Conservation (phyloP, 108 stramenopile genomes). For the Nitzschia inconspicua region DNA sequence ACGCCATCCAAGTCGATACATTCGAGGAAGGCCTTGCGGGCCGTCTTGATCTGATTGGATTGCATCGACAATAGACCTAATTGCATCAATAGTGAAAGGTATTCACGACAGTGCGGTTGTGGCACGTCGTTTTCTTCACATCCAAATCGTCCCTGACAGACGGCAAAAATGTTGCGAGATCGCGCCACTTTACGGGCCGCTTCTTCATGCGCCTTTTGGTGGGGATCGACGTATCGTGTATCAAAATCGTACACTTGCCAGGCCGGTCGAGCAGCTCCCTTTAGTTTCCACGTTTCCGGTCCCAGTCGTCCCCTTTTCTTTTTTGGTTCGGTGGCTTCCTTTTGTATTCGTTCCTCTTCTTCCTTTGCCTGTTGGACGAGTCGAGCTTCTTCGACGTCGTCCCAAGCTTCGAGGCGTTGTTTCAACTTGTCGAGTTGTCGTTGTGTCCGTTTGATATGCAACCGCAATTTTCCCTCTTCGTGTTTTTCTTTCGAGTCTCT, state of each 20-base stretch:
- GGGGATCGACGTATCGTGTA: conserved; percentile 80
- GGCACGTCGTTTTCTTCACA: conserved; percentile 35
- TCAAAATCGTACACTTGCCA: conserved; percentile 89
- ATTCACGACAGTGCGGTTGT: conserved; percentile 62
- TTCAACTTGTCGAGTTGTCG: conserved; percentile 48
- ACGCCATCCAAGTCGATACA: conserved; percentile 61
- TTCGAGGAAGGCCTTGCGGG: conserved; percentile 62
- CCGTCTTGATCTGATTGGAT: conserved; percentile 63
- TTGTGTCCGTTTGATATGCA: conserved; percentile 67
- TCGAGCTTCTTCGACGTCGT: conserved; percentile 54
- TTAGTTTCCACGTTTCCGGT: conserved; percentile 85
- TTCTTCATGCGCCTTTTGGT: conserved; percentile 70
- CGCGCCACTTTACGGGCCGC: conserved; percentile 54
- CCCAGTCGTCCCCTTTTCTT: conserved; percentile 61
- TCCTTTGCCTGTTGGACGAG: conserved; percentile 21
- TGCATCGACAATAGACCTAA: conserved; percentile 62
- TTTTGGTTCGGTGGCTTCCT: conserved; percentile 15
- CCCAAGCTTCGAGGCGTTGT: conserved; percentile 66
- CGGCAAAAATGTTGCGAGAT: conserved; percentile 49
- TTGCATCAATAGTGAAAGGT: conserved; percentile 71
- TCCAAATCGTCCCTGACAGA: conserved; percentile 65
- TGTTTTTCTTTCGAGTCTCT: conserved; percentile 43
- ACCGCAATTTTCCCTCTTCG: conserved; percentile 42
- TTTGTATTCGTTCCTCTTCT: conserved; percentile 30
- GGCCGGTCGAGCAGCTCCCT: conserved; percentile 86